Percentiles rank a stretch among this genome's conserved stretches.
Conservation (phyloP, 2,329 filamentous ascomycete genomes). For the Pseudopyrenochaeta lycopersici region DNA sequence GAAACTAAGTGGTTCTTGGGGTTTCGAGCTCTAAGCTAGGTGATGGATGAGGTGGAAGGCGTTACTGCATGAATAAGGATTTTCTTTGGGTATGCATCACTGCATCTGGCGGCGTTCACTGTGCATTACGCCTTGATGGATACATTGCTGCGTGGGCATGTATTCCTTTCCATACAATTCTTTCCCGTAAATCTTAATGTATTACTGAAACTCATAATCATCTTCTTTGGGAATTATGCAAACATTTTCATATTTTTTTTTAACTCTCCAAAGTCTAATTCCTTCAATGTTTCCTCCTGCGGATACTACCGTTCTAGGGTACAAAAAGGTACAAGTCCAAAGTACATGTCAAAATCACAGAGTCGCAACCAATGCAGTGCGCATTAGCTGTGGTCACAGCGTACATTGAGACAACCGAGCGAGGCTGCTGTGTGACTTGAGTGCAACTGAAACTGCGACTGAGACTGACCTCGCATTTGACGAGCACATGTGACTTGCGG, state of each 20-base stretch:
- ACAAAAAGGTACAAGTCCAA: not conserved
- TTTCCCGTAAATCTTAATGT: not conserved
- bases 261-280: too few species aligned
- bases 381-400: slow-evolving; percentile 23
- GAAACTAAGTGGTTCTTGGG: slow-evolving; percentile 33
- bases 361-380: slow-evolving; percentile 14
- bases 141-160: not conserved
- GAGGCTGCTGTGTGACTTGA: slow-evolving; percentile 8
- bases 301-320: not conserved
- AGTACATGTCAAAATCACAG: not conserved
- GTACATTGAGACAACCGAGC: slow-evolving; percentile 4
- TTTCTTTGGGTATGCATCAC: not conserved
- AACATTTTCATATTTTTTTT: not conserved
- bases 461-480: slow-evolving; percentile 1
- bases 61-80: slow-evolving; percentile 1
- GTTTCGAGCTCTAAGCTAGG: slow-evolving; percentile 22
- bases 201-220: not conserved
- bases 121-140: not conserved
- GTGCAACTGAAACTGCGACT: not conserved
- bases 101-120: not conserved
- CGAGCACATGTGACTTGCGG: slow-evolving; percentile 3
- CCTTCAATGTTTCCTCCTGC: too few species aligned
- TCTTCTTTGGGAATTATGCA: not conserved
- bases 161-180: not conserved
- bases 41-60: not conserved